These are phyloP conservation scores for Xeromyces bisporus DNA, from an alignment of 495 filamentous ascomycete species.

Conservation along the genomic window DNA sequence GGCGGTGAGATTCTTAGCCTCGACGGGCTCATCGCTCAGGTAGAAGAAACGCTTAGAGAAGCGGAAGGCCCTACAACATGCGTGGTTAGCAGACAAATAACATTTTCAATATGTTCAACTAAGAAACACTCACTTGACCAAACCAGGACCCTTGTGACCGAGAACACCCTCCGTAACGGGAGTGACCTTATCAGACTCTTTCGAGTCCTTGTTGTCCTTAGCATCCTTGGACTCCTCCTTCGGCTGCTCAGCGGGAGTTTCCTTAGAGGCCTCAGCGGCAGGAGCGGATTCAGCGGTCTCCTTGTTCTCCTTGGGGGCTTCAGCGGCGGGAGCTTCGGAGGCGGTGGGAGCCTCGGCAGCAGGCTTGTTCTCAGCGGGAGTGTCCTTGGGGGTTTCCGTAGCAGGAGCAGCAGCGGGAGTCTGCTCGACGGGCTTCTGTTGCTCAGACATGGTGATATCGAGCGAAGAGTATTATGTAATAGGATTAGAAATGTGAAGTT, in stretches of 20 bases:
- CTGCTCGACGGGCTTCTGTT: constrained; percentile 33
- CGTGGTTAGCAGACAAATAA: too few species aligned
- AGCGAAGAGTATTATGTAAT: constrained; percentile 16
- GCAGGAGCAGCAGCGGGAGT: constrained; percentile 24
- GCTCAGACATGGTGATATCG: constrained; percentile 35
- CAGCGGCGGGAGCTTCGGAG: constrained; percentile 17
- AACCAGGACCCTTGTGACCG: constrained; percentile 75
- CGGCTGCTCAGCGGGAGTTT: constrained; percentile 29
- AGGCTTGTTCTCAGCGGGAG: constrained; percentile 12
- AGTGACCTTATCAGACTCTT: constrained; percentile 30
- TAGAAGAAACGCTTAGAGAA: constrained; percentile 79
- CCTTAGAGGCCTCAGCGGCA: constrained; percentile 28
- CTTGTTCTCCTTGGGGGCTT: constrained; percentile 22
- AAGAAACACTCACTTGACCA: constrained; percentile 60
- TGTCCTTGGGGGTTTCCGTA: constrained; percentile 19
- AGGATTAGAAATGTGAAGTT: too few species aligned
- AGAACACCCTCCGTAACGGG: constrained; percentile 52
- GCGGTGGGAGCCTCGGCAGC: constrained; percentile 17
- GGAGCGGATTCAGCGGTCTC: constrained; percentile 26
- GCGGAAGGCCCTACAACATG: constrained; percentile 34
- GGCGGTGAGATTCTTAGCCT: constrained; percentile 50
- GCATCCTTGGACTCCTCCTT: constrained; percentile 32
- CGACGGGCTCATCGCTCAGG: constrained; percentile 69
- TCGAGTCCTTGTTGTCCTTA: too few species aligned
- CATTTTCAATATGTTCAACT: neutral